Conservation (phyloP, 768 basidiomycete species). For the Hygrocybe coccinea region DNA sequence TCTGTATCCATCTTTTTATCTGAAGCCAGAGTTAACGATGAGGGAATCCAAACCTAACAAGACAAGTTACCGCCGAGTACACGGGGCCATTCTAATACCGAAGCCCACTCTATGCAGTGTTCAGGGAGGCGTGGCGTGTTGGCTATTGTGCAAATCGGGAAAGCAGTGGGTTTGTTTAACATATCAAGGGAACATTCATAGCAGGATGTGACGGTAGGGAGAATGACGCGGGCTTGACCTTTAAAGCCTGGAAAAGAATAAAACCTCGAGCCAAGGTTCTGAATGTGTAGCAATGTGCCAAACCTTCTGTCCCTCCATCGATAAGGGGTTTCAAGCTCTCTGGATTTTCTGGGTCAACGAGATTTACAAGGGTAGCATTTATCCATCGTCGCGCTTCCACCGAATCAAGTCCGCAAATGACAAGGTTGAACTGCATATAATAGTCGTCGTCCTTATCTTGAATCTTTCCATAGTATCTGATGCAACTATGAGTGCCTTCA, state of each 20-base stretch:
- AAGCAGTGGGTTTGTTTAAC: conserved; percentile 94
- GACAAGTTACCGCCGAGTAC: conserved; percentile 68
- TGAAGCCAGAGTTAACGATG: conserved; percentile 23
- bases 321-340: conserved; percentile 95
- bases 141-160: conserved; percentile 98
- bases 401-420: conserved; percentile 96
- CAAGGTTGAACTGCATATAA: conserved; percentile 93
- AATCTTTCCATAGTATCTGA: conserved; percentile 92
- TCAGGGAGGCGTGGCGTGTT: conserved; percentile 97
- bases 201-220: conserved; percentile 92
- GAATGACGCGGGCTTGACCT: conserved; percentile 94
- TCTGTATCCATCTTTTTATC: conserved; percentile 98
- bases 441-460: conserved; percentile 96
- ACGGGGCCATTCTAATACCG: conserved; percentile 97
- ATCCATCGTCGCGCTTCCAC: conserved; percentile 98
- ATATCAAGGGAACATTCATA: conserved; percentile 98
- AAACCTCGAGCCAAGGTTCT: not conserved
- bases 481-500: conserved; percentile 5
- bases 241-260: conserved; percentile 71
- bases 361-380: conserved; percentile 92
- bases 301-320: conserved; percentile 98
- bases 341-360: conserved; percentile 89
- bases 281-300: not conserved
- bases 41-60: not conserved
- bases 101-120: conserved; percentile 99